Percentiles rank a stretch among this genome's conserved stretches.
phyloP scores from a whole-genome alignment of 129 eudicot genomes.

The Lactuca saligna region DNA sequence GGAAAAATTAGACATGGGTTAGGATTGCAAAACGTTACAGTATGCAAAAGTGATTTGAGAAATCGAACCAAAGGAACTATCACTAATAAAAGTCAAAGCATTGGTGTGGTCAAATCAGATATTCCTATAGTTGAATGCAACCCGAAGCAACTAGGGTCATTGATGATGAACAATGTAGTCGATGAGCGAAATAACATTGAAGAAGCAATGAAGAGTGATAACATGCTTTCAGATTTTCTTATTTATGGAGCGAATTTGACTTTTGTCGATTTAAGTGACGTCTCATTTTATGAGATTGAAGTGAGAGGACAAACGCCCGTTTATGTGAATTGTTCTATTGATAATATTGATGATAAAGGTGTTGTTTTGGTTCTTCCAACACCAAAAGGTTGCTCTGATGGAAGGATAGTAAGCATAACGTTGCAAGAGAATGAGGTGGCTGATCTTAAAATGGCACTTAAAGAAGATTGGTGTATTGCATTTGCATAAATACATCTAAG shows the following conservation, averaged over 20 bases:
- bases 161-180: conserved; percentile 23
- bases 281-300: conserved; percentile 48
- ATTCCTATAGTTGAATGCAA: conserved; percentile 17
- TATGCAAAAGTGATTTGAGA: conserved; percentile 33
- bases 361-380: conserved; percentile 65
- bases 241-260: conserved; percentile 67
- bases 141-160: conserved; percentile 30
- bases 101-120: conserved; percentile 44
- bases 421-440: conserved; percentile 49
- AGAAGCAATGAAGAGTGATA: conserved; percentile 36
- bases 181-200: conserved; percentile 47
- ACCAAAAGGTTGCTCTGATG: conserved; percentile 23
- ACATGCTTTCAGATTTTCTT: conserved; percentile 39
- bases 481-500: conserved; percentile 23
- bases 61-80: conserved; percentile 19
- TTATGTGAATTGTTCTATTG: conserved; percentile 42
- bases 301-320: conserved; percentile 50
- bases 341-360: conserved; percentile 70
- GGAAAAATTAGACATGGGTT: conserved; percentile 29
- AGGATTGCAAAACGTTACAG: conserved; percentile 44
- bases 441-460: conserved; percentile 37
- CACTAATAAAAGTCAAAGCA: conserved; percentile 39
- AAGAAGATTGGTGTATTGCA: conserved; percentile 29
- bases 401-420: conserved; percentile 41
- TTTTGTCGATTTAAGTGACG: conserved; percentile 51